Percentiles rank a stretch among this genome's conserved stretches.
Evolutionary conservation across 805 yeast genomes (phyloP).

Genomic region (Candida saitoana): DNA sequence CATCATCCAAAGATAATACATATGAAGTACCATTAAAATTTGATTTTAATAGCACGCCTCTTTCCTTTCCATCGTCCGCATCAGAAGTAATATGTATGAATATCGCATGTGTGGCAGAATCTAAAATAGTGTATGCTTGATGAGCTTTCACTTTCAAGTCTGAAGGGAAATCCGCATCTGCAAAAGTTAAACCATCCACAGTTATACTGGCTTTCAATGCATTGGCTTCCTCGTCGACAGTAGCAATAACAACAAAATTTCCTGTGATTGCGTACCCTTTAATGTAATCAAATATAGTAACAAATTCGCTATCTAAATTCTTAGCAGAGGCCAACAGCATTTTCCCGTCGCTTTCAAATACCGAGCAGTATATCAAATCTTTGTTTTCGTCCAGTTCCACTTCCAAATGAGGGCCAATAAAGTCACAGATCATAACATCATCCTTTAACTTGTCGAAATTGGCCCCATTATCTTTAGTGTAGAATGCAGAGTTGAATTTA

Average conservation of each 20-base stretch:
- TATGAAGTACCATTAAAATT: conserved; percentile 90
- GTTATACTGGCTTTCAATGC: conserved; percentile 66
- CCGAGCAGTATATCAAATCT: conserved; percentile 64
- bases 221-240: conserved; percentile 37
- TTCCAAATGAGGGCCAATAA: conserved; percentile 53
- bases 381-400: conserved; percentile 29
- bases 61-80: conserved; percentile 47
- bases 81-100: conserved; percentile 80
- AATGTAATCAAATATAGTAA: conserved; percentile 48
- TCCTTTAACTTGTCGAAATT: conserved; percentile 53
- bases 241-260: conserved; percentile 70
- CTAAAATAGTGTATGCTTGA: conserved; percentile 67
- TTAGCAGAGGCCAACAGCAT: conserved; percentile 43
- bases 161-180: conserved; percentile 74
- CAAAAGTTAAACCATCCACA: conserved; percentile 70
- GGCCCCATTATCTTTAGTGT: conserved; percentile 66
- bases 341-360: conserved; percentile 29
- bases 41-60: conserved; percentile 79
- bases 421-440: conserved; percentile 60
- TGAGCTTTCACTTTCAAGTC: conserved; percentile 50
- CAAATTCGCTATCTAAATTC: conserved; percentile 47
- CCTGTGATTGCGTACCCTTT: conserved; percentile 74
- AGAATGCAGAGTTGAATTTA: conserved; percentile 40
- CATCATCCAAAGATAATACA: conserved; percentile 61
- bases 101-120: conserved; percentile 65